These are phyloP conservation scores for Digitaria exilis DNA, from an alignment of 202 grass and related monocot genomes.

Conservation along the genomic window DNA sequence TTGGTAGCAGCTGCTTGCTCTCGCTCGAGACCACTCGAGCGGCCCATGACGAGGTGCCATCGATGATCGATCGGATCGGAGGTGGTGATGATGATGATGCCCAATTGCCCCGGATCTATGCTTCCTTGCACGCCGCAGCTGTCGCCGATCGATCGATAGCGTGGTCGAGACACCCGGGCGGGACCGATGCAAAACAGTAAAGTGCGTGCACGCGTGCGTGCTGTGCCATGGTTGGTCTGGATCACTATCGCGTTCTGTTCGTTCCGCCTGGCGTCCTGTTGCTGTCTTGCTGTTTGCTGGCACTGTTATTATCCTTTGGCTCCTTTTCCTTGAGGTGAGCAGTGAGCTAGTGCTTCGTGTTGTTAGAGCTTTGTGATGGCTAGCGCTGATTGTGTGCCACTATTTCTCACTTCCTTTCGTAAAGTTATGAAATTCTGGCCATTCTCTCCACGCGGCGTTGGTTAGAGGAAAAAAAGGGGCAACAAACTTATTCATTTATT, in stretches of 20 bases:
- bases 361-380: not conserved
- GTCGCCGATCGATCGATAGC: not conserved
- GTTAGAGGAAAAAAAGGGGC: not conserved
- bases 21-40: not conserved
- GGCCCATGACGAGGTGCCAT: not conserved
- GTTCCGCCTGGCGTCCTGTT: not conserved
- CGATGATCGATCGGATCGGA: too few species aligned
- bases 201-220: constrained; percentile 18
- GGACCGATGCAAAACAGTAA: constrained; percentile 28
- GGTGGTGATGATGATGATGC: not conserved
- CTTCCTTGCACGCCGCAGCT: not conserved
- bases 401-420: not conserved
- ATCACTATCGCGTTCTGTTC: not conserved
- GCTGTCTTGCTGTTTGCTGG: not conserved
- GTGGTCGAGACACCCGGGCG: not conserved
- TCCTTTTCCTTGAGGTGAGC: too few species aligned
- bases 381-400: not conserved
- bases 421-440: not conserved
- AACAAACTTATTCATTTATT: too few species aligned
- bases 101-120: not conserved
- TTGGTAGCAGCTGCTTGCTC: not conserved
- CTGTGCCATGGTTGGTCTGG: constrained; percentile 3
- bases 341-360: not conserved
- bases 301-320: not conserved
- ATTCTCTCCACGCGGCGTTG: too few species aligned